Percentiles rank a stretch among this genome's conserved stretches.
phyloP scores from a whole-genome alignment of 768 basidiomycete species.

The Amanita molliuscula region DNA sequence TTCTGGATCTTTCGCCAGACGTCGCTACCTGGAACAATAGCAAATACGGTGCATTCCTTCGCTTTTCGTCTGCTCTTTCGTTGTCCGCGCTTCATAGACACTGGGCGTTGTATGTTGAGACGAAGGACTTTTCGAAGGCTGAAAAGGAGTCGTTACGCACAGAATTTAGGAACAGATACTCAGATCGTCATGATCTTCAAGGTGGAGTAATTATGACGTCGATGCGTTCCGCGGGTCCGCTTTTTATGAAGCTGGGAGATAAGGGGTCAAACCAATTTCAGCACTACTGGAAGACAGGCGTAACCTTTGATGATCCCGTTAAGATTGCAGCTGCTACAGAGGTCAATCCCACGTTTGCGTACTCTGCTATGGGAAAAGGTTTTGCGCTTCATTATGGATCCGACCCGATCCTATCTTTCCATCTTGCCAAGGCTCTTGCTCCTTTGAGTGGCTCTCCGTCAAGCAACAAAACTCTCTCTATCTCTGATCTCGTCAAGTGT shows the following conservation, averaged over 20 bases:
- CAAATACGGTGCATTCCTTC: conserved; percentile 25
- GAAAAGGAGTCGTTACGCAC: conserved; percentile 13
- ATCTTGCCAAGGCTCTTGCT: conserved; percentile 23
- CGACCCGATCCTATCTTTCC: conserved; percentile 31
- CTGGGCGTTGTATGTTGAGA: conserved; percentile 26
- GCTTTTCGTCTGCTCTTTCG: conserved; percentile 27
- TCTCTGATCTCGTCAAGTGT: conserved; percentile 16
- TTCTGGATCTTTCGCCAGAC: conserved; percentile 21
- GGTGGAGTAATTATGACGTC: conserved; percentile 3
- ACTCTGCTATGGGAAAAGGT: conserved; percentile 24
- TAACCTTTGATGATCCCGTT: conserved; percentile 17
- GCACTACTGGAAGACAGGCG: conserved; percentile 33
- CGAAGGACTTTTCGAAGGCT: conserved; percentile 14
- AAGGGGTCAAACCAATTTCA: conserved; percentile 13
- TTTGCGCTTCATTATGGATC: conserved; percentile 35
- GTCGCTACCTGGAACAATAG: conserved; percentile 28
- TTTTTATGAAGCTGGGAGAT: conserved; percentile 12
- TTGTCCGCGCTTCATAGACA: conserved; percentile 27
- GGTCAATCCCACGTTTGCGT: conserved; percentile 37
- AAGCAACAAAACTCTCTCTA: not conserved
- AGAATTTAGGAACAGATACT: conserved; percentile 15
- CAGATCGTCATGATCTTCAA: conserved; percentile 2
- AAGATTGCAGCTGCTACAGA: conserved; percentile 15
- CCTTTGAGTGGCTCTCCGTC: conserved; percentile 9
- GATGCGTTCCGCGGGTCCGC: conserved; percentile 27